Base-by-base conservation (phyloP, 2,329 filamentous ascomycete species). In the Sclerotinia subarctica region DNA sequence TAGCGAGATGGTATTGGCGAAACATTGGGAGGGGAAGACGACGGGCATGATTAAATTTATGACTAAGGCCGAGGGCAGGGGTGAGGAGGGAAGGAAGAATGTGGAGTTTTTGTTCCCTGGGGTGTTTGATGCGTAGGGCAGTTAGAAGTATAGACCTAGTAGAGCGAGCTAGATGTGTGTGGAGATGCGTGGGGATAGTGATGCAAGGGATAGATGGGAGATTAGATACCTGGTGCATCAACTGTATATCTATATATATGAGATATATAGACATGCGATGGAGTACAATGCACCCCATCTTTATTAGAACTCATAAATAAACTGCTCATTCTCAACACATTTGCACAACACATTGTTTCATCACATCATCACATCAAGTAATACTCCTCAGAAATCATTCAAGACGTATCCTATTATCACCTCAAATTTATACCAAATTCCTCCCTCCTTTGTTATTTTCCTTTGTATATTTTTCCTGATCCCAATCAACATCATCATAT, bases 41-140 rank as follows among this genome's bases (percentile, higher is more conserved):
- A 90, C 90, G 77, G 93, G 92, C 71, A 92, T 92, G 52, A 86
- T 96, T 72, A 85, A 87, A 76, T 89, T 88, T 76, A 96, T 94
- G 82, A 97, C 94, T 60, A 91, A 93, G 78, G 86, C 88, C 52
- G 86, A 87, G 60, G 92, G 92, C 35, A 86, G 93, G 74, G 86
- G 85, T 70, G 82, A 86, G 19, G 90, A 94, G 78, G 91, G 90
- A 1, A 84, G 90, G 80, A 86, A 92, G 84, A 94, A 88, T 81
- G 82, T 97, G 65, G 86, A 90, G 76, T 99, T 91, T 83, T 81
- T 99, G 68, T 98, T 97, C 81, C 93, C 94, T 1, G 91, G 89
- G 76, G 71, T 76, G 19, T 77, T 70, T 59, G 64, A 42, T 57
- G 54, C 15, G 46, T 63, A 63, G 46, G 29, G 2, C 15, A 5